phyloP scores from a whole-genome alignment of 495 filamentous ascomycete genomes.

The Talaromyces thailandensis region DNA sequence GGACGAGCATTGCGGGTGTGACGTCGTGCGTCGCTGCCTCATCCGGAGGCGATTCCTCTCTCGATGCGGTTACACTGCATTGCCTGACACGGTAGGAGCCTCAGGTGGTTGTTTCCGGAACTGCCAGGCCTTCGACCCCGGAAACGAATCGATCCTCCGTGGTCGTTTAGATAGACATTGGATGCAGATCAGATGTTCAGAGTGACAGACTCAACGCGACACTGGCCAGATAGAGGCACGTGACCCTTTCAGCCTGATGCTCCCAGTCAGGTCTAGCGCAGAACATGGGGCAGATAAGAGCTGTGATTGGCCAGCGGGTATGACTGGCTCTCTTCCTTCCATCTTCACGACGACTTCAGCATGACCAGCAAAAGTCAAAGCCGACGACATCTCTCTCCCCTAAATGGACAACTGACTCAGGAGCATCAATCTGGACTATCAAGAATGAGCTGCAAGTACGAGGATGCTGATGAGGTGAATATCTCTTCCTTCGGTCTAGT shows the following conservation, averaged over 20 bases:
- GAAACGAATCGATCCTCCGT: background rate
- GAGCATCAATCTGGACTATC: background rate
- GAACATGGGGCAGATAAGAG: background rate
- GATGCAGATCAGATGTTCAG: background rate
- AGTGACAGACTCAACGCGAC: background rate
- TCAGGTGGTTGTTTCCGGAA: background rate
- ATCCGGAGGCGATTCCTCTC: background rate
- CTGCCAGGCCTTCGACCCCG: background rate
- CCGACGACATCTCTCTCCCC: background rate
- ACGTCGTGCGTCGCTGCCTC: background rate
- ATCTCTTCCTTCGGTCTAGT: slow-evolving; percentile 8
- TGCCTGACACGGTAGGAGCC: background rate
- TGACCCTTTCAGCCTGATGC: background rate
- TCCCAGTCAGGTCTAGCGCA: background rate
- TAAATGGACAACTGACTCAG: background rate
- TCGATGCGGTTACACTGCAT: background rate
- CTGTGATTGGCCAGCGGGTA: background rate
- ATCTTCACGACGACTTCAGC: background rate
- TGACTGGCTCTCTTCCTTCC: background rate
- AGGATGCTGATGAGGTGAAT: background rate
- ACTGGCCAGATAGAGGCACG: background rate
- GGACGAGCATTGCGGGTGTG: background rate
- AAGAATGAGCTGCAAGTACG: background rate
- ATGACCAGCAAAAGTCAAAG: background rate
- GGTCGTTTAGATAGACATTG: background rate